phyloP scores from a whole-genome alignment of 2,329 filamentous ascomycete genomes.

The Fusarium humuli region DNA sequence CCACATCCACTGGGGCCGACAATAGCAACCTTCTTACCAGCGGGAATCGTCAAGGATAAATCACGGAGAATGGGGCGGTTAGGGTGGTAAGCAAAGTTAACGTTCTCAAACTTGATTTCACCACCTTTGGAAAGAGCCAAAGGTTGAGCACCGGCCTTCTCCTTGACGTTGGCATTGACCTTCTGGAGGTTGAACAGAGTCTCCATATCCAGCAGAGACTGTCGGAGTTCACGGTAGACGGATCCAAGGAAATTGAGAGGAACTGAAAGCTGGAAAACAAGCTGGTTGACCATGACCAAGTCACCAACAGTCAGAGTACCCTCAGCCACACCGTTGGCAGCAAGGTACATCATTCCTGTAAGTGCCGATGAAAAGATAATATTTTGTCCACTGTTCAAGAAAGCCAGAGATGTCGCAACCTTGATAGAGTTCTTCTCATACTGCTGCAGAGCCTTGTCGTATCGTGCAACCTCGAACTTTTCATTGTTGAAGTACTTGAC shows the following conservation, averaged over 20 bases:
- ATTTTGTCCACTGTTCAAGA: constrained; percentile 95
- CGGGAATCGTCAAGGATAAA: constrained; percentile 88
- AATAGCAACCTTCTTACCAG: constrained; percentile 94
- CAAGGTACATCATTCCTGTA: constrained; percentile 98
- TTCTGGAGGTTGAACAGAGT: constrained; percentile 98
- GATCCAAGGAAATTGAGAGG: constrained; percentile 98
- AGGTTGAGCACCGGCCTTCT: constrained; percentile 78
- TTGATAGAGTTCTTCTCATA: constrained; percentile 98
- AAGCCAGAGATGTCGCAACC: constrained; percentile 90
- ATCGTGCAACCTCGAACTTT: constrained; percentile 89
- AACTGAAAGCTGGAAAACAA: constrained; percentile 97
- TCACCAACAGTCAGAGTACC: constrained; percentile 91
- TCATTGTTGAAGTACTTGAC: constrained; percentile 99
- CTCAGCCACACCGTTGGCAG: constrained; percentile 85
- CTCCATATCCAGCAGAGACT: constrained; percentile 97
- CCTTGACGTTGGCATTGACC: constrained; percentile 88
- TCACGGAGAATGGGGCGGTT: constrained; percentile 89
- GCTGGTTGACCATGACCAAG: constrained; percentile 98
- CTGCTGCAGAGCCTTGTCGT: constrained; percentile 84
- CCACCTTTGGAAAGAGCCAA: constrained; percentile 81
- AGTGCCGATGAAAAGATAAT: constrained; percentile 95
- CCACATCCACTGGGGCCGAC: constrained; percentile 96
- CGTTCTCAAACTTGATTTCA: constrained; percentile 93
- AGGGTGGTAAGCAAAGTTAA: constrained; percentile 90
- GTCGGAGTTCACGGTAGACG: constrained; percentile 93